Base-by-base conservation (phyloP, 2,329 filamentous ascomycete genomes). In the Ascochyta fabae region DNA sequence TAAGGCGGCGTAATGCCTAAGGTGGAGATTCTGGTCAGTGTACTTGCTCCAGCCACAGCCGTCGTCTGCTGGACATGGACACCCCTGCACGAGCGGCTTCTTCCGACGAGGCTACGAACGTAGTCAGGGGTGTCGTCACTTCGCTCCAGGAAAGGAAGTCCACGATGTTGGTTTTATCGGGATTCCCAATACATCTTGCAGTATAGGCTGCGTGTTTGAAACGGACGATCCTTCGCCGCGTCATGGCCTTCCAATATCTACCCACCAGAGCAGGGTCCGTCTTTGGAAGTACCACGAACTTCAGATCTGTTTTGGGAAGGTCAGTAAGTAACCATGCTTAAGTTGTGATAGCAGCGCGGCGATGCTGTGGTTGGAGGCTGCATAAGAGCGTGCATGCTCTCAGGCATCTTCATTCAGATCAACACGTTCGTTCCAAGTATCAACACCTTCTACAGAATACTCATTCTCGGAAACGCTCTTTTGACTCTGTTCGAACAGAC, bases 11-110 rank as follows among this genome's bases (percentile, higher is more conserved):
- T 42, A 46, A 46, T 31, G 46, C 13, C 41, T 22, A 7, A 8
- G 36, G 46, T 49, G 35, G 36, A 46, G 23, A 35, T 8, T 13
- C 4, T 9, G 19, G 31, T 38, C 46, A 22, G 36, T 50, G 52
- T 43, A n/a, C 45, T 16, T 45, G 36, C 46, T 36, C 31, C 46
- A 36, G 52, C 41, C 46, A 50, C 41, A 49, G 12, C 24, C 40
- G 52, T 29, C 34, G 36, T 41, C 12, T 12, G 23, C 35, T 9
- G 27, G 26, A 40, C 35, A 39, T n/a, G 40, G 41, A 29, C 23
- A 45, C 23, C 46, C 52, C 16, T 29, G 41, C 27, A n/a, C 5
- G n/a, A 12, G 16, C 52, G 40, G 19, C 8, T 44, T 27, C 38
- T 19, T 12, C 24, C 27, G 33, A 12, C 27, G 24, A 31, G n/a